Evolutionary conservation across 345 rosid genomes (phyloP).

Genomic region (Dipteronia dyeriana): DNA sequence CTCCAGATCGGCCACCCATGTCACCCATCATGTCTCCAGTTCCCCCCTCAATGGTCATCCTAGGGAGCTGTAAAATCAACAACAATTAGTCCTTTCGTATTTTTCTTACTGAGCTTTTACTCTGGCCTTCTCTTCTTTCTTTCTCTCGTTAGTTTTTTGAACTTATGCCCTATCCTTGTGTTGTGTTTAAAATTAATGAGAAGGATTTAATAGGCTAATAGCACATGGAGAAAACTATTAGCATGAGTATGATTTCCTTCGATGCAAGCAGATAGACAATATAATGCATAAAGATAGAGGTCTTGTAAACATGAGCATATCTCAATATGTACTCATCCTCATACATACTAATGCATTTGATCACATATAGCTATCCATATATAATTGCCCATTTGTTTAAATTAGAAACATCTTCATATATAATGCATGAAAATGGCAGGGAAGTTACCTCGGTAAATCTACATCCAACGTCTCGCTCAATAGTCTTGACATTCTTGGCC

Average conservation of each 20-base stretch:
- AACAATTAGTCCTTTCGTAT: not conserved
- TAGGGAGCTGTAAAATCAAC: constrained; percentile 61
- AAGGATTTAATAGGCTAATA: not conserved
- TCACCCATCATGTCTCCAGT: constrained; percentile 42
- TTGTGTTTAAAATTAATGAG: not conserved
- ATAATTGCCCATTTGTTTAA: not conserved
- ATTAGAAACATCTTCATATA: not conserved
- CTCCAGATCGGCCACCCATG: constrained; percentile 50
- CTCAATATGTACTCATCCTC: not conserved
- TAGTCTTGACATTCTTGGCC: constrained; percentile 54
- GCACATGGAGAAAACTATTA: not conserved
- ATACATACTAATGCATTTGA: not conserved
- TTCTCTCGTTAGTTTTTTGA: not conserved
- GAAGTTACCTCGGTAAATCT: constrained; percentile 68
- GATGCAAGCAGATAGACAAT: not conserved
- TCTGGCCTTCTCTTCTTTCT: not conserved
- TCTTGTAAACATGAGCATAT: not conserved
- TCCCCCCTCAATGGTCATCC: constrained; percentile 56
- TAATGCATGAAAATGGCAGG: constrained; percentile 3
- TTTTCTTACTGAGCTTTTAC: not conserved
- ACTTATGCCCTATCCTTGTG: not conserved
- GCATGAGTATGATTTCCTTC: not conserved
- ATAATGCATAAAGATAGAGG: not conserved
- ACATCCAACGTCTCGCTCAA: constrained; percentile 95
- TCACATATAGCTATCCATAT: too few relatives aligned